phyloP scores from a whole-genome alignment of 164 flowering plant genomes.

The Magnolia kwangsiensis region DNA sequence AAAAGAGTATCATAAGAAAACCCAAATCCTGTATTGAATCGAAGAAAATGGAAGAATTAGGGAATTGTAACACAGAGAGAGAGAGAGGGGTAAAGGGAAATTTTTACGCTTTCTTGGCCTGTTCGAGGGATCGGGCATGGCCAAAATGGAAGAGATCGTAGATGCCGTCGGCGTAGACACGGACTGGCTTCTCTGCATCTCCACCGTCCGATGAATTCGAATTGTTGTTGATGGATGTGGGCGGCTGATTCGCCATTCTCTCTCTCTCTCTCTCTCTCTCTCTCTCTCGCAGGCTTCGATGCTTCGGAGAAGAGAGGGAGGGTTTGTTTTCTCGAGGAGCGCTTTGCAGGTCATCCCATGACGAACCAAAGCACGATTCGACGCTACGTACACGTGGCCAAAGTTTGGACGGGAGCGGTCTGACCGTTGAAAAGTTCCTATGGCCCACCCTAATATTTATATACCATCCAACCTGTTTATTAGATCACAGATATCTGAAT shows the following conservation, averaged over 20 bases:
- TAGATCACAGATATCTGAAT: too few species aligned
- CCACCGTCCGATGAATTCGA: background rate
- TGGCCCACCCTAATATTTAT: too few species aligned
- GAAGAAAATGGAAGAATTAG: background rate
- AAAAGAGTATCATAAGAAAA: background rate
- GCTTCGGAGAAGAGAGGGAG: too few species aligned
- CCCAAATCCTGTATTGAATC: background rate
- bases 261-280: background rate
- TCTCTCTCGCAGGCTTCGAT: too few species aligned
- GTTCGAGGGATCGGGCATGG: constrained; percentile 92
- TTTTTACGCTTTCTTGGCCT: constrained; percentile 74
- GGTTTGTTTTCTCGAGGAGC: too few species aligned
- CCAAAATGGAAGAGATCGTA: constrained; percentile 98
- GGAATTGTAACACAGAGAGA: background rate
- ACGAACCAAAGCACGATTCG: too few species aligned
- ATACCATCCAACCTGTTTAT: too few species aligned
- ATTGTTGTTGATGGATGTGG: background rate
- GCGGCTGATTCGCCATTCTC: constrained; percentile 2
- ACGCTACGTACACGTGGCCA: too few species aligned
- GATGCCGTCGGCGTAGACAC: constrained; percentile 24
- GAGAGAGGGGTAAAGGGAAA: background rate
- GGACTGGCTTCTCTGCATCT: constrained; percentile 8
- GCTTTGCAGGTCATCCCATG: too few species aligned
- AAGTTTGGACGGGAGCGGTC: too few species aligned
- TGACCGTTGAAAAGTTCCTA: too few species aligned